These are phyloP conservation scores for Magnaporthiopsis incrustans DNA, from an alignment of 2,329 filamentous ascomycete species.

Conservation along the genomic window DNA sequence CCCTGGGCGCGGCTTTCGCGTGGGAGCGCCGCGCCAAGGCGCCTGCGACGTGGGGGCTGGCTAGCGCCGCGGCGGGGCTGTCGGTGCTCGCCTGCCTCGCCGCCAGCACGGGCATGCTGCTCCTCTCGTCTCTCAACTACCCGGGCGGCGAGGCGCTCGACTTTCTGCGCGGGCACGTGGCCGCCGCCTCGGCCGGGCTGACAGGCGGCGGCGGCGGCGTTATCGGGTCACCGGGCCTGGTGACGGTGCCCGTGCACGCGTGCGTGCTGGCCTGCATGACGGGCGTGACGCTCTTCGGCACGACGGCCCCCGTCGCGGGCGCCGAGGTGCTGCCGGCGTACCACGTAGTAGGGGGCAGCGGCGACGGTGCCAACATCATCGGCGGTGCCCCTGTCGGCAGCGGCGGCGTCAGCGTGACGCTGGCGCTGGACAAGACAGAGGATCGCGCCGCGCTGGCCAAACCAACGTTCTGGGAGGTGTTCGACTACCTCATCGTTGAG, in stretches of 20 bases:
- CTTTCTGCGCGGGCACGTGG: slow-evolving; percentile 36
- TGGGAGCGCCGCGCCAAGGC: slow-evolving; percentile 59
- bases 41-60: slow-evolving; percentile 37
- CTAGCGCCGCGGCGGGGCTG: slow-evolving; percentile 45
- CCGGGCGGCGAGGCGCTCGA: slow-evolving; percentile 76
- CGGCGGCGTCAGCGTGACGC: slow-evolving; percentile 8
- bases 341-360: neutral
- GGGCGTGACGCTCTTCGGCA: slow-evolving; percentile 58
- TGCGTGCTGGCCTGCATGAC: slow-evolving; percentile 65
- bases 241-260: slow-evolving; percentile 43
- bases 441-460: slow-evolving; percentile 32
- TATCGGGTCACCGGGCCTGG: neutral
- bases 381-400: slow-evolving; percentile 13
- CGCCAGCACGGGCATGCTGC: slow-evolving; percentile 59
- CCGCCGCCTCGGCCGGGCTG: slow-evolving; percentile 21
- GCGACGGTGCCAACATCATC: slow-evolving; percentile 19
- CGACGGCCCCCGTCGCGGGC: slow-evolving; percentile 22
- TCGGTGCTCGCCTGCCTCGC: slow-evolving; percentile 55
- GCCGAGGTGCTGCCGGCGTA: slow-evolving; percentile 10
- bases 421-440: slow-evolving; percentile 57
- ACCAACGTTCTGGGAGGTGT: slow-evolving; percentile 52
- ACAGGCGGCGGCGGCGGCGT: slow-evolving; percentile 10
- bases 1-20: slow-evolving; percentile 64
- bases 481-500: slow-evolving; percentile 56
- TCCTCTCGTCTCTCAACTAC: slow-evolving; percentile 84